Conservation (phyloP, 2,329 filamentous ascomycete genomes). For the Colletotrichum orchidophilum region DNA sequence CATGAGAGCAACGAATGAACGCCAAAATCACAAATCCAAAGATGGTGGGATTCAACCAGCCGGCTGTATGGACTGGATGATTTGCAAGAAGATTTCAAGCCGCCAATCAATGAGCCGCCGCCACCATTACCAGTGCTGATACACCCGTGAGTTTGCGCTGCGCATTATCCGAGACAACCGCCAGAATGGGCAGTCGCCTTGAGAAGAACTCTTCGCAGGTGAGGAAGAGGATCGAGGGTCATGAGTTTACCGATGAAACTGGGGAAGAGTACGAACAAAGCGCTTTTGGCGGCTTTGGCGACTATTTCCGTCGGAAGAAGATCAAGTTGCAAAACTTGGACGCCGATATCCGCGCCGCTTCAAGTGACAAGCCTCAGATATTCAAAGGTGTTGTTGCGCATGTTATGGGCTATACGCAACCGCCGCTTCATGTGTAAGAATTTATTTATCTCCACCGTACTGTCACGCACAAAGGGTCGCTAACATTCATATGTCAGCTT, state of each 20-base stretch:
- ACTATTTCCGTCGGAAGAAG: slow-evolving; percentile 96
- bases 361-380: slow-evolving; percentile 78
- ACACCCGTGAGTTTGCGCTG: background rate
- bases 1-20: background rate
- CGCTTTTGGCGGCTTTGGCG: slow-evolving; percentile 86
- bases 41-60: background rate
- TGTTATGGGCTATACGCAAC: slow-evolving; percentile 96
- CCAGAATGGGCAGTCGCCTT: slow-evolving; percentile 66
- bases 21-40: background rate
- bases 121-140: background rate
- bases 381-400: slow-evolving; percentile 93
- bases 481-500: slow-evolving; percentile 55
- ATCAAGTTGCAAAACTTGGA: slow-evolving; percentile 97
- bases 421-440: slow-evolving; percentile 79
- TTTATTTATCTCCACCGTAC: background rate
- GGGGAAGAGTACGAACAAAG: slow-evolving; percentile 93
- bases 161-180: background rate
- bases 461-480: background rate
- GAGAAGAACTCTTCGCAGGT: slow-evolving; percentile 71
- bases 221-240: slow-evolving; percentile 68
- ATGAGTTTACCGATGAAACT: slow-evolving; percentile 78
- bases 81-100: background rate
- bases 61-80: background rate
- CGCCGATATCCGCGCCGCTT: slow-evolving; percentile 76
- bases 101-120: background rate